Conservation (phyloP, 371 early-diverging fungal species). For the Circinella umbellata region DNA sequence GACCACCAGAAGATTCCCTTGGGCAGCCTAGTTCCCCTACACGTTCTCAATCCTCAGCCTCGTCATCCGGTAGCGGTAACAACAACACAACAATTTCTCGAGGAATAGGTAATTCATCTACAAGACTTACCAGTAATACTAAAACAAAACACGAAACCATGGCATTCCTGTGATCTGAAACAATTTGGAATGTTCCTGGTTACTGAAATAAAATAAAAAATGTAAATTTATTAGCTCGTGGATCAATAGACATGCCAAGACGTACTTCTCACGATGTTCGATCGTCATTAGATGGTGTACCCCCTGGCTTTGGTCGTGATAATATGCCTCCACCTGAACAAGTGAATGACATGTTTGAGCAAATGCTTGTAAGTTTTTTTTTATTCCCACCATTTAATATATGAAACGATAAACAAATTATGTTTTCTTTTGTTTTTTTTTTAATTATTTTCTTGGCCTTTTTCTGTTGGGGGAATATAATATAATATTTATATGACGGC, state of each 20-base stretch:
- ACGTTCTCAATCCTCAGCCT: conserved; percentile 4
- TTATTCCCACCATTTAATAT: not conserved
- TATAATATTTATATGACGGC: not conserved
- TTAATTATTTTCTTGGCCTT: too few species aligned
- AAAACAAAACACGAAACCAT: not conserved
- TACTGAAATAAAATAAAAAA: not conserved
- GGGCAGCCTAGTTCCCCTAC: not conserved
- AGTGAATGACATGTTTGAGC: conserved; percentile 48
- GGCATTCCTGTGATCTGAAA: not conserved
- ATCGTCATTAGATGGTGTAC: conserved; percentile 23
- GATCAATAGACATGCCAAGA: conserved; percentile 8
- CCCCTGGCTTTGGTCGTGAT: conserved; percentile 12
- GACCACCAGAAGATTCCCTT: conserved; percentile 2
- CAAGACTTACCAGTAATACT: not conserved
- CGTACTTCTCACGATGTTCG: conserved; percentile 13
- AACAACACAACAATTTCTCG: not conserved
- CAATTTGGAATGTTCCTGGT: not conserved
- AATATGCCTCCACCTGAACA: conserved; percentile 40
- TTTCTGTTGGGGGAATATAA: not conserved
- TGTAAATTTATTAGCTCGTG: not conserved
- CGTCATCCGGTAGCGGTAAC: conserved; percentile 5
- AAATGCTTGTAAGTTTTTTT: conserved; percentile 46
- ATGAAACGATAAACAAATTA: not conserved
- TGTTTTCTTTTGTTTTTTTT: not conserved
- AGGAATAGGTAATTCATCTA: not conserved